Base-by-base conservation (phyloP, 257 asterid species). In the Eustoma russellianum region DNA sequence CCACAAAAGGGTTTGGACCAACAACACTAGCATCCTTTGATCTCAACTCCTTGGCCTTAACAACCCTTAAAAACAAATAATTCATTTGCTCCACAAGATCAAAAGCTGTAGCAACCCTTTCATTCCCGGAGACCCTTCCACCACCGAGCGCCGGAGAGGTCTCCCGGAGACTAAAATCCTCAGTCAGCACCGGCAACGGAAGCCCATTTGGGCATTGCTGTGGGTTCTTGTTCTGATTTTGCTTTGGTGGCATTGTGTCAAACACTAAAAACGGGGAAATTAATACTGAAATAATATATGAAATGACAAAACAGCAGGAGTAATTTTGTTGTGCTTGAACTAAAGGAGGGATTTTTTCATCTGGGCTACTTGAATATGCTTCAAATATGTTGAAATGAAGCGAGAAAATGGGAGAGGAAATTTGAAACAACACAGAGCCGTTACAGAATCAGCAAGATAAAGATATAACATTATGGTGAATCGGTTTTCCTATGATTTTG, bases 11-110 rank as follows among this genome's bases (percentile, higher is more conserved):
- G 62, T 74, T 73, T 17, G 82, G 80, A 30, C n/a, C 50, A 18
- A 70, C 70, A 18, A 70, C 70, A 13, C 58, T 66, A 33, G 56
- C 64, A 28, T 69, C 83, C 41, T 70, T 70, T 9, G 55, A 17
- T 38, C 12, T 6, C 49, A 88, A 61, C 17, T 81, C 83, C 68
- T 68, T 80, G 33, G 86, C 95, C 72, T 84, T 87, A 2, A 87
- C 82, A 18, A 88, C 88, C 59, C 89, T 66, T 12, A 84, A 63
- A 48, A 68, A 87, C 13, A 91, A 52, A 66, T 82, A 91, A 5
- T 87, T 83, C 97, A 91, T 91, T 60, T 84, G 85, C 69, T 87
- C 98, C 48, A 91, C 98, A 62, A 91, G 66, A 70, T 87, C 90
- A 69, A 75, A 87, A 59, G 95, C 80, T 5, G 91, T 83, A 15